phyloP scores from a whole-genome alignment of 805 yeast genomes.

The Teunomyces gatunensis region DNA sequence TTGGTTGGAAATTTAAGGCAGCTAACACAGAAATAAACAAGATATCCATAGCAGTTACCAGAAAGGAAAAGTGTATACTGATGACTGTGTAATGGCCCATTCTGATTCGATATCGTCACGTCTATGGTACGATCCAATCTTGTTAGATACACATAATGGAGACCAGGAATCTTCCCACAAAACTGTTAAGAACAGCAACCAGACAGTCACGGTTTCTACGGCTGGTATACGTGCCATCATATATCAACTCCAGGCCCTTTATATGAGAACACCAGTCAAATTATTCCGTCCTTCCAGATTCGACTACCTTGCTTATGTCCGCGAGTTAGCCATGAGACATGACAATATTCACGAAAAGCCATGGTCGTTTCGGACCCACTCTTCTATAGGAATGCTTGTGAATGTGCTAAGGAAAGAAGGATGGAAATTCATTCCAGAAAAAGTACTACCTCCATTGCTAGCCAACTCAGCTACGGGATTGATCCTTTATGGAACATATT shows the following conservation, averaged over 20 bases:
- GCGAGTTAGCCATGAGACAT: conserved; percentile 50
- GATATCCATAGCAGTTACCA: not conserved
- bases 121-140: not conserved
- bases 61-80: not conserved
- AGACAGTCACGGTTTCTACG: conserved; percentile 71
- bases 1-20: too few relatives aligned
- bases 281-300: conserved; percentile 87
- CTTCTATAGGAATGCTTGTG: conserved; percentile 70
- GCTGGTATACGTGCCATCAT: conserved; percentile 85
- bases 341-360: conserved; percentile 45
- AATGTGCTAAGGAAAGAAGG: conserved; percentile 75
- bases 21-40: not conserved
- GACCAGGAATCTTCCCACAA: not conserved
- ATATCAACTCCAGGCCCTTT: conserved; percentile 74
- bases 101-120: not conserved
- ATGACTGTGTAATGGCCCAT: conserved; percentile 1
- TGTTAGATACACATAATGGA: not conserved
- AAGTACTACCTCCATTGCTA: conserved; percentile 79
- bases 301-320: conserved; percentile 73
- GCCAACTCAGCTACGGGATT: conserved; percentile 91
- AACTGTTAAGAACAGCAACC: conserved; percentile 9
- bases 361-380: conserved; percentile 64
- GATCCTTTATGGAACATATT: conserved; percentile 79
- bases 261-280: conserved; percentile 79
- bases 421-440: conserved; percentile 83